These are phyloP conservation scores for Paramyrothecium sp. DNA, from an alignment of 2,329 filamentous ascomycete species.

Conservation along the genomic window DNA sequence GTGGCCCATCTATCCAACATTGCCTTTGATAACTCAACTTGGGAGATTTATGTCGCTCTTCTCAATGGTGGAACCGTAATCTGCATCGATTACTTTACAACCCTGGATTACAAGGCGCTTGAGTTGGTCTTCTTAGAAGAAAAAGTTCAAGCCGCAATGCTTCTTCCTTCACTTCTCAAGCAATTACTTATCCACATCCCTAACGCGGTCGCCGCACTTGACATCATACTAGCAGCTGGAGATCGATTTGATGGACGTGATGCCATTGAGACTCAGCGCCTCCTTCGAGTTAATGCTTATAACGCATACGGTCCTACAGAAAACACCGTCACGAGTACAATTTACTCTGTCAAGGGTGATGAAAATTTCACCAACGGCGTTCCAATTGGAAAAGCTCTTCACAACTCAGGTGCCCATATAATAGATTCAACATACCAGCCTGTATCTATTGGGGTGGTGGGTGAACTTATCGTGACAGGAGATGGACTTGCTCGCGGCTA, in stretches of 20 bases:
- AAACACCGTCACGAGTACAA: conserved; percentile 9
- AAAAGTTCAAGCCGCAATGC: conserved; percentile 1
- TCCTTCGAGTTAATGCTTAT: conserved; percentile 1
- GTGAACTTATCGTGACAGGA: conserved; percentile 24
- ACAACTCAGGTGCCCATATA: conserved; percentile 17
- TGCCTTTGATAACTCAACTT: conserved; percentile 9
- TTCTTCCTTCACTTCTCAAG: conserved; percentile 13
- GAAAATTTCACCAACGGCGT: conserved; percentile 11
- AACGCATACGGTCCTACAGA: conserved; percentile 17
- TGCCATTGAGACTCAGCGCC: neutral
- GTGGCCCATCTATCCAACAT: conserved; percentile 8
- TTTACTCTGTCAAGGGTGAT: neutral
- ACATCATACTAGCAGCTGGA: conserved; percentile 11
- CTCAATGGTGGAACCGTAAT: conserved; percentile 16
- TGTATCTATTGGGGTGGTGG: conserved; percentile 21
- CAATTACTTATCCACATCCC: conserved; percentile 7
- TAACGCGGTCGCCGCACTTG: conserved; percentile 2
- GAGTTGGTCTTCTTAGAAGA: conserved; percentile 4
- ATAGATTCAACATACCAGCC: conserved; percentile 19
- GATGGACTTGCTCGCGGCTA: conserved; percentile 21
- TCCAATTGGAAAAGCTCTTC: conserved; percentile 15
- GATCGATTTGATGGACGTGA: conserved; percentile 12
- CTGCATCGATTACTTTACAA: conserved; percentile 14
- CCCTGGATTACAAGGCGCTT: conserved; percentile 10
- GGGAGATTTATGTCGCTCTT: conserved; percentile 10